Percentiles rank a stretch among this genome's conserved stretches.
Conservation (phyloP, 345 rosid genomes). For the Carallia pectinifolia region DNA sequence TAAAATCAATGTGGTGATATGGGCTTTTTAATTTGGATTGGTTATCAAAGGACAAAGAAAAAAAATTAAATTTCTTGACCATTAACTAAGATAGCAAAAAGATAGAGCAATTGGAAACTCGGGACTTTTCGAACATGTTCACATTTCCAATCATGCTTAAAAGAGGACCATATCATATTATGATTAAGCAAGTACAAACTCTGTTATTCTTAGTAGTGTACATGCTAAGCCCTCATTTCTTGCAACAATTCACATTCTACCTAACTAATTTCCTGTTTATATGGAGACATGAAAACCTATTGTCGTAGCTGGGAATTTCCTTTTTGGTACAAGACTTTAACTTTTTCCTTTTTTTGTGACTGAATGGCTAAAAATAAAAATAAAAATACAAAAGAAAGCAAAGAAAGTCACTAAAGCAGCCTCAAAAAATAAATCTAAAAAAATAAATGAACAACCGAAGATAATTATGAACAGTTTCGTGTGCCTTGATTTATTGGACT, state of each 20-base stretch:
- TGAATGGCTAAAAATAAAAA: too few species aligned
- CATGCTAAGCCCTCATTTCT: neutral
- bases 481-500: too few species aligned
- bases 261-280: neutral
- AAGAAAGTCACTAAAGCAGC: too few species aligned
- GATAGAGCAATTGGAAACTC: neutral
- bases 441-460: too few species aligned
- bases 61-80: neutral
- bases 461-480: too few species aligned
- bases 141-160: neutral
- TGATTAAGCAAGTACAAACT: too few species aligned
- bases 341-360: neutral
- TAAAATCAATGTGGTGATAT: neutral
- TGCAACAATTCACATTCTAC: neutral
- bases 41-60: neutral
- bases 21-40: neutral
- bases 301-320: neutral
- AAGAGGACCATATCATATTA: too few species aligned
- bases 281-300: neutral
- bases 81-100: conserved; percentile 12
- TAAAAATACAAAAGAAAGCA: too few species aligned
- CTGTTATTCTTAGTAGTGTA: too few species aligned
- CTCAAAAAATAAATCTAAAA: too few species aligned
- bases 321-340: neutral
- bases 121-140: neutral